phyloP scores from a whole-genome alignment of 495 filamentous ascomycete genomes.

The Tuber indicum region DNA sequence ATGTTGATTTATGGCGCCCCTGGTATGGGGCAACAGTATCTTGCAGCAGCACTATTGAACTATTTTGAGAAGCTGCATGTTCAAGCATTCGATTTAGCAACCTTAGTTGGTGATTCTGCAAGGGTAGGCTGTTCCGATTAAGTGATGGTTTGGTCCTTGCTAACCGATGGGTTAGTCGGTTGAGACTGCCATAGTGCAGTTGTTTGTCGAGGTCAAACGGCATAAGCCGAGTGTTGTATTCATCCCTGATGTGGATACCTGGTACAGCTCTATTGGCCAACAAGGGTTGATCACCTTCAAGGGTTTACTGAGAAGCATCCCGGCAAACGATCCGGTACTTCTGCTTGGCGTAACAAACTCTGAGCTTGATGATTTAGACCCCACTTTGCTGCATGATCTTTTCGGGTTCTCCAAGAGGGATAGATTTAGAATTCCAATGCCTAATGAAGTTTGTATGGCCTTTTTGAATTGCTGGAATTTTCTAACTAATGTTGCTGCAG shows the following conservation, averaged over 20 bases:
- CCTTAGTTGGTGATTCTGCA: slow-evolving; percentile 63
- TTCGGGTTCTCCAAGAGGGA: slow-evolving; percentile 82
- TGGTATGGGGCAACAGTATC: slow-evolving; percentile 92
- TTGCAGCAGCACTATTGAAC: slow-evolving; percentile 78
- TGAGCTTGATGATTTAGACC: slow-evolving; percentile 52
- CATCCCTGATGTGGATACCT: slow-evolving; percentile 79
- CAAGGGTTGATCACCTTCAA: slow-evolving; percentile 68
- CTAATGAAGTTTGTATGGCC: slow-evolving; percentile 51
- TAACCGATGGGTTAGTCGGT: slow-evolving; percentile 50
- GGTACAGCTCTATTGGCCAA: slow-evolving; percentile 66
- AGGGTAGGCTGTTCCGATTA: slow-evolving; percentile 44
- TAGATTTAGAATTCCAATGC: slow-evolving; percentile 59
- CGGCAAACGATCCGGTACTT: slow-evolving; percentile 80
- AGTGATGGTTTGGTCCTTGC: slow-evolving; percentile 10
- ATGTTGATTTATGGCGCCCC: slow-evolving; percentile 67
- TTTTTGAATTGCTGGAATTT: neutral
- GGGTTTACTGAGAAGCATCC: slow-evolving; percentile 66
- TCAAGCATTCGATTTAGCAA: slow-evolving; percentile 88
- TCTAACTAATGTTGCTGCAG: slow-evolving; percentile 45
- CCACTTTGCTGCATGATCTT: slow-evolving; percentile 61
- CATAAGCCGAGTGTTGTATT: slow-evolving; percentile 96
- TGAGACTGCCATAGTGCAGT: slow-evolving; percentile 78
- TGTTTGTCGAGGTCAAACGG: slow-evolving; percentile 84
- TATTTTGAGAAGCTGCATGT: slow-evolving; percentile 90
- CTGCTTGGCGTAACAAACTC: slow-evolving; percentile 74